Evolutionary conservation across 345 rosid species (phyloP).

Genomic region (Nasturtium officinale): DNA sequence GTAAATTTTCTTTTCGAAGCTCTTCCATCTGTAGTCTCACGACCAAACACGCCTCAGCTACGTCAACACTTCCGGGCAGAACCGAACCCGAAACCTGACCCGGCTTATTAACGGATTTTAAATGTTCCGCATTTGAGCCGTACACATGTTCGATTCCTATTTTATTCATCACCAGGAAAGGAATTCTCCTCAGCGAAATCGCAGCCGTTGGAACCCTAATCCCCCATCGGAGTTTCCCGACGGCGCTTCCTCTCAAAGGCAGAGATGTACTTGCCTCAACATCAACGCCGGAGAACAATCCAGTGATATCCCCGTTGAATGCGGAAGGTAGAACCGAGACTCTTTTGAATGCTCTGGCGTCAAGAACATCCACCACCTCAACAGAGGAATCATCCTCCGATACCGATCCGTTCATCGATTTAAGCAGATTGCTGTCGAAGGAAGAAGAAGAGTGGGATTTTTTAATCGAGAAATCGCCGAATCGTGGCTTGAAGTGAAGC

Average conservation of each 20-base stretch:
- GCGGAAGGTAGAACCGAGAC: constrained; percentile 39
- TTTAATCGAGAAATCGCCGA: constrained; percentile 77
- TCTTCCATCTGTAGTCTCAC: constrained; percentile 63
- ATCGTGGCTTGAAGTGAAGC: constrained; percentile 78
- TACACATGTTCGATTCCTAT: constrained; percentile 75
- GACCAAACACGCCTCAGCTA: constrained; percentile 53
- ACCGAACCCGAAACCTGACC: constrained; percentile 14
- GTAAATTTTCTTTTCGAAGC: constrained; percentile 59
- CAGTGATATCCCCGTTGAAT: constrained; percentile 44
- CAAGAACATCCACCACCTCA: constrained; percentile 57
- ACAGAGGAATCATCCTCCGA: constrained; percentile 50
- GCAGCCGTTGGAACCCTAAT: constrained; percentile 56
- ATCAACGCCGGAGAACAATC: constrained; percentile 61
- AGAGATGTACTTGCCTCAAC: constrained; percentile 63
- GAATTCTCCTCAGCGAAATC: constrained; percentile 57
- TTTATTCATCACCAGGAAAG: constrained; percentile 75
- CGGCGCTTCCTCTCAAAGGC: constrained; percentile 59
- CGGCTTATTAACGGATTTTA: constrained; percentile 2
- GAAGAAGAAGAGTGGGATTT: constrained; percentile 63
- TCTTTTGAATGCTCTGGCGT: constrained; percentile 45
- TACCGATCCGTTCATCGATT: constrained; percentile 28
- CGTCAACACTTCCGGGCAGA: constrained; percentile 34
- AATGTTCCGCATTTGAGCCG: constrained; percentile 24
- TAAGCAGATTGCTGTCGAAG: constrained; percentile 32
- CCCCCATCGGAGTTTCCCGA: constrained; percentile 78